phyloP scores from a whole-genome alignment of 192 early-diverging fungal genomes.

The Helicostylum pulchrum region DNA sequence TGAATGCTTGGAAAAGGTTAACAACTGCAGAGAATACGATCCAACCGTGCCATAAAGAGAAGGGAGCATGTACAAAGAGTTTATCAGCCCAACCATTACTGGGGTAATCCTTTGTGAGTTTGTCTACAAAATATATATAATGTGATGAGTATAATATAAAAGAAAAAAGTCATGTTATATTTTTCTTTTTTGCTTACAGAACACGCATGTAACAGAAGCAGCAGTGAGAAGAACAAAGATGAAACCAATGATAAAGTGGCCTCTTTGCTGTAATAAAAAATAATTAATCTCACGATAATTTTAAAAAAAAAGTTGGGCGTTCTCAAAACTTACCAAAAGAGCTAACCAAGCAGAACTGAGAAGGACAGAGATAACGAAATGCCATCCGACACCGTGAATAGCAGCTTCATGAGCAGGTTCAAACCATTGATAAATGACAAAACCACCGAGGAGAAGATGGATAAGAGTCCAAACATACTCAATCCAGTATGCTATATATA shows the following conservation, averaged over 20 bases:
- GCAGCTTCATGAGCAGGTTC: constrained; percentile 47
- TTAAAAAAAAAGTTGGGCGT: neutral
- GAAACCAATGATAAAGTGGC: constrained; percentile 50
- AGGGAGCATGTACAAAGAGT: constrained; percentile 60
- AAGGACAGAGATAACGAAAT: constrained; percentile 59
- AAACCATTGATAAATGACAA: constrained; percentile 63
- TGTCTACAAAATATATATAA: constrained; percentile 26
- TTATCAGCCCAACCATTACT: constrained; percentile 35
- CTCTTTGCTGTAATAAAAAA: constrained; percentile 25
- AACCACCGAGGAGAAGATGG: constrained; percentile 60
- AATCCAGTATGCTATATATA: constrained; percentile 57
- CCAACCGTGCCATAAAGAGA: constrained; percentile 69
- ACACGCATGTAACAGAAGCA: constrained; percentile 55
- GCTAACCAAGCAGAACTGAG: constrained; percentile 58
- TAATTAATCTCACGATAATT: neutral
- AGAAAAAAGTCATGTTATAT: neutral
- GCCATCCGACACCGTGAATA: constrained; percentile 56
- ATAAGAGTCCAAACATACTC: constrained; percentile 61
- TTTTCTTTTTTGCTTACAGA: constrained; percentile 35
- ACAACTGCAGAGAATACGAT: constrained; percentile 55
- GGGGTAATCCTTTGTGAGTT: constrained; percentile 37
- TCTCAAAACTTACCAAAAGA: constrained; percentile 49
- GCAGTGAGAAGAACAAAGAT: constrained; percentile 57
- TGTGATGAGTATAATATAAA: neutral
- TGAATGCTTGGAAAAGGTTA: constrained; percentile 60